phyloP scores from a whole-genome alignment of 2,329 filamentous ascomycete species.

The Triangularia verruculosa region DNA sequence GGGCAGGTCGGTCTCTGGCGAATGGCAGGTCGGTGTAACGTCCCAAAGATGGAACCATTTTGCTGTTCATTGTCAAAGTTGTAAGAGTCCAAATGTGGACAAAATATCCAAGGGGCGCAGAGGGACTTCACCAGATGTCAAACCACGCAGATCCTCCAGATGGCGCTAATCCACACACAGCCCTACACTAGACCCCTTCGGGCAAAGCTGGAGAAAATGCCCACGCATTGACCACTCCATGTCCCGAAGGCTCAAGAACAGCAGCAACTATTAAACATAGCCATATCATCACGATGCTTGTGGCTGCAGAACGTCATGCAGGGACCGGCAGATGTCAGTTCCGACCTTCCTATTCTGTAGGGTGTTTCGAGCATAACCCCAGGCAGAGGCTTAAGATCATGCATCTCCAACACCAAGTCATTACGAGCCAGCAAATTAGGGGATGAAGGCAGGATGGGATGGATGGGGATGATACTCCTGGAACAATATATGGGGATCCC shows the following conservation, averaged over 20 bases:
- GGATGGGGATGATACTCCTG: not conserved
- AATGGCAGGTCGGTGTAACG: not conserved
- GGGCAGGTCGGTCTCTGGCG: not conserved
- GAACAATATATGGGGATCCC: not conserved
- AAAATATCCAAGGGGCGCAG: conserved; percentile 8
- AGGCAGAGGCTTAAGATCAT: not conserved
- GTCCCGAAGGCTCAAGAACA: not conserved
- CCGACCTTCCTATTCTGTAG: conserved; percentile 5
- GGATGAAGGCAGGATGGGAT: not conserved
- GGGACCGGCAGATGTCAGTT: conserved; percentile 7
- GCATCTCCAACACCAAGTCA: not conserved
- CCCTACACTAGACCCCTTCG: conserved; percentile 16
- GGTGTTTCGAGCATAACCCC: not conserved
- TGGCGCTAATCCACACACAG: conserved; percentile 12
- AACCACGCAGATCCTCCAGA: conserved; percentile 17
- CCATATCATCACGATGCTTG: not conserved
- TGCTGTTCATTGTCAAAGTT: not conserved
- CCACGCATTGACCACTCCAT: conserved; percentile 1
- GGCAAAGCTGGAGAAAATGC: conserved; percentile 3
- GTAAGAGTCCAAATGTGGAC: not conserved
- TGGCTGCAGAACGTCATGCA: conserved; percentile 2
- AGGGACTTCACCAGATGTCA: conserved; percentile 4
- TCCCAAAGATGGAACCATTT: not conserved
- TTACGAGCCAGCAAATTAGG: not conserved
- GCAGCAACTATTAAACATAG: not conserved